Percentiles rank a stretch among this genome's conserved stretches.
Conservation (phyloP, 2,329 filamentous ascomycete genomes). For the Calonectria crousiana region DNA sequence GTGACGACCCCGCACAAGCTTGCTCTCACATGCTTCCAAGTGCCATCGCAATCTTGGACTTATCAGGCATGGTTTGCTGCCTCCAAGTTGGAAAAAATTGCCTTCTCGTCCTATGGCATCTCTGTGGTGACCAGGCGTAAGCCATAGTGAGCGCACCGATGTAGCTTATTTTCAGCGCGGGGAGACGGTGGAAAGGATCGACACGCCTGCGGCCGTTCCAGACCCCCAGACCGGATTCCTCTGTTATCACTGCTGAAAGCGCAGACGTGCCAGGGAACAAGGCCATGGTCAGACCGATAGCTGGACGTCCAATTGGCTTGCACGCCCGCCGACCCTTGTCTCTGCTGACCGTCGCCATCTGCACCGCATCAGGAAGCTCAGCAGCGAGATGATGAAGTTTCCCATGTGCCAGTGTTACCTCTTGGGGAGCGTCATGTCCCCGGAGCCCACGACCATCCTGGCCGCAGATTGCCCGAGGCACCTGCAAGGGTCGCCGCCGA, state of each 20-base stretch:
- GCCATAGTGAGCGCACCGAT: neutral
- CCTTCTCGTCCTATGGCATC: neutral
- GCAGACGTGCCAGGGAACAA: neutral
- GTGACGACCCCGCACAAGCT: neutral
- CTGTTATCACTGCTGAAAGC: neutral
- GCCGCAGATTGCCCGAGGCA: neutral
- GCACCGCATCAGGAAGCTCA: slow-evolving; percentile 21
- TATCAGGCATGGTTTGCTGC: neutral
- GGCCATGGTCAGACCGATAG: slow-evolving; percentile 23
- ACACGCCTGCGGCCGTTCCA: neutral
- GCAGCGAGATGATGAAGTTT: neutral
- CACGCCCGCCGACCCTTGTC: neutral
- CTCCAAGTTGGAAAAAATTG: neutral
- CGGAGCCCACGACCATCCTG: neutral
- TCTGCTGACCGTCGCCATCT: slow-evolving; percentile 13
- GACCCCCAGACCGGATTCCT: neutral
- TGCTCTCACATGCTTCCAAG: neutral
- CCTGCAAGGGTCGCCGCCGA: neutral
- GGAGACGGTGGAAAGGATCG: neutral
- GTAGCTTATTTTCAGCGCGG: neutral
- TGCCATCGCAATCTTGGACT: neutral
- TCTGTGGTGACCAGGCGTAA: neutral
- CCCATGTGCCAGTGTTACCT: neutral
- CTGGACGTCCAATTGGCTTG: slow-evolving; percentile 21
- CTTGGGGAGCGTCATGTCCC: neutral